Conservation (phyloP, 139 green algal species). For the Chlamydomonas schloesseri region DNA sequence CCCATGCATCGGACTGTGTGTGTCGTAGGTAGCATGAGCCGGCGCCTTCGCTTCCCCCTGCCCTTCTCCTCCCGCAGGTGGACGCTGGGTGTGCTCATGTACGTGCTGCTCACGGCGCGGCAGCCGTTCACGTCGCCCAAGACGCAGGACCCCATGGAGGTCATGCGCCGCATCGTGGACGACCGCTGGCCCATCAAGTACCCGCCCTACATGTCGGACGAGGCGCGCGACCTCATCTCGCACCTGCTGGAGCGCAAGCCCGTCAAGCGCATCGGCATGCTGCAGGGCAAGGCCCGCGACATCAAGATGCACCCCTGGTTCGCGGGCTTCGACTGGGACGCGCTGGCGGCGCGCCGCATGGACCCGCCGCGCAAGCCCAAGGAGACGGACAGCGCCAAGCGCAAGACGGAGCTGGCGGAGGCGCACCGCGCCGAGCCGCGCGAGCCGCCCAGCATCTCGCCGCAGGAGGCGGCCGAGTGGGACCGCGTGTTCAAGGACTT, state of each 20-base stretch:
- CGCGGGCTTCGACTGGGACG: constrained; percentile 90
- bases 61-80: not conserved
- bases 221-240: constrained; percentile 80
- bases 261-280: constrained; percentile 88
- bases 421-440: constrained; percentile 55
- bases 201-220: constrained; percentile 82
- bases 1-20: too few relatives aligned
- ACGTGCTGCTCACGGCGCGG: constrained; percentile 95
- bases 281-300: constrained; percentile 78
- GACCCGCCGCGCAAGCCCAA: constrained; percentile 78
- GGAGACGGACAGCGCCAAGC: constrained; percentile 83
- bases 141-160: constrained; percentile 80
- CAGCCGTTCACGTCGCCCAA: constrained; percentile 94
- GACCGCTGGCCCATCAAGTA: constrained; percentile 88
- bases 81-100: constrained; percentile 94
- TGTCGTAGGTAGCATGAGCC: too few relatives aligned
- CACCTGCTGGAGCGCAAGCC: constrained; percentile 92
- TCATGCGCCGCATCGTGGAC: constrained; percentile 97
- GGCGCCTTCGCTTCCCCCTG: too few relatives aligned
- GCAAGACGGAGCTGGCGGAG: constrained; percentile 68
- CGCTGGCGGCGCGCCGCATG: constrained; percentile 83
- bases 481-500: constrained; percentile 68
- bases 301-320: constrained; percentile 97
- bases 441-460: constrained; percentile 63
- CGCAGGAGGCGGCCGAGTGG: constrained; percentile 76